Conservation (phyloP, 148 eudicot genomes). For the Arbutus unedo region DNA sequence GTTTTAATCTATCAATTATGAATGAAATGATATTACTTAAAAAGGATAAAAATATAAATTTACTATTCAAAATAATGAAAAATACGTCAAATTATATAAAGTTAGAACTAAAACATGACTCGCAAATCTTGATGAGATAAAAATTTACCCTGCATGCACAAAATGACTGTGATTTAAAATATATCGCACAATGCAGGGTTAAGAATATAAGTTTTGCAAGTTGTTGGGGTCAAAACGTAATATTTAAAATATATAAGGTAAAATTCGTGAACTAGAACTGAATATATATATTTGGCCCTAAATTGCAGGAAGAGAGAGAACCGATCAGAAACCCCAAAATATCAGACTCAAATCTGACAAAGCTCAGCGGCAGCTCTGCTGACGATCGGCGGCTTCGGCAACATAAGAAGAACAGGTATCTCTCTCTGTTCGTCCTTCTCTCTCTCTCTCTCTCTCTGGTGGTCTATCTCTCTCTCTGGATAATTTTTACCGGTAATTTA, state of each 20-base stretch:
- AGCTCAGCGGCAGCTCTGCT: not conserved
- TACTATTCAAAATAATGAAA: too few species aligned
- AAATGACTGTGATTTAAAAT: not conserved
- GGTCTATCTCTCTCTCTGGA: not conserved
- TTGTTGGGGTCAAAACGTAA: not conserved
- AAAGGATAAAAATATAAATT: too few species aligned
- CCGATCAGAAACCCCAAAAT: not conserved
- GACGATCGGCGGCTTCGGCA: not conserved
- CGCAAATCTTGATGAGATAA: too few species aligned
- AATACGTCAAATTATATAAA: too few species aligned
- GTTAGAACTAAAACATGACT: too few species aligned
- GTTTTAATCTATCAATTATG: too few species aligned
- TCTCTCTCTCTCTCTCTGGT: not conserved
- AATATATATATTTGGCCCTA: not conserved
- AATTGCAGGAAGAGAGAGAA: not conserved
- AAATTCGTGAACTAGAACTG: not conserved
- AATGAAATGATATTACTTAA: too few species aligned
- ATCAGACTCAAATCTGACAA: not conserved
- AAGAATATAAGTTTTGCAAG: not conserved
- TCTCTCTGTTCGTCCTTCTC: not conserved
- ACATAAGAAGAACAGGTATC: not conserved
- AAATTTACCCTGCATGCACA: too few species aligned
- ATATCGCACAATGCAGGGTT: not conserved
- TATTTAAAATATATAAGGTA: not conserved
- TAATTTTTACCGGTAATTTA: not conserved